Evolutionary conservation across 2,329 filamentous ascomycete species (phyloP).

Genomic region (Ophiocordyceps camponoti-leonardi): DNA sequence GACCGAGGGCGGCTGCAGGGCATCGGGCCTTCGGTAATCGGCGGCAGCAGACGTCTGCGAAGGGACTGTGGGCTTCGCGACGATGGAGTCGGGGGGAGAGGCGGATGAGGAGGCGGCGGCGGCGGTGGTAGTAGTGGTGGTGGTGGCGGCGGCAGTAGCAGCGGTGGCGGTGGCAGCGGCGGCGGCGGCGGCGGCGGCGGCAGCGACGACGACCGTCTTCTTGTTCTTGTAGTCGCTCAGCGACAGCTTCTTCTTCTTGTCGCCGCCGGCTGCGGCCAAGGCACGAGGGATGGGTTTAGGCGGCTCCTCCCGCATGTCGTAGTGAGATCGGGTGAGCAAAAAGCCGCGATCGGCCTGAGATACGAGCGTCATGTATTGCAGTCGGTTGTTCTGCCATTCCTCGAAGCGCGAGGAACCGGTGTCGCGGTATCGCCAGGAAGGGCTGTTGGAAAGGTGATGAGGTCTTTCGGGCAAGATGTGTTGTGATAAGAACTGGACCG

Average conservation of each 20-base stretch:
- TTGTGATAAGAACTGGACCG: slow-evolving; percentile 34
- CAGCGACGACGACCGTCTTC: slow-evolving; percentile 17
- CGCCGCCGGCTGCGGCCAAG: slow-evolving; percentile 21
- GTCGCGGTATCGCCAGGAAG: slow-evolving; percentile 27
- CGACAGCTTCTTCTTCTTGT: slow-evolving; percentile 39
- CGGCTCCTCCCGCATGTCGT: slow-evolving; percentile 37
- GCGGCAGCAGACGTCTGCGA: neutral
- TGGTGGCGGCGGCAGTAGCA: no score
- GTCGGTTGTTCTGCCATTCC: slow-evolving; percentile 29
- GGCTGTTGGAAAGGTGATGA: slow-evolving; percentile 33
- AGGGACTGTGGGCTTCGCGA: slow-evolving; percentile 4
- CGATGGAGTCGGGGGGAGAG: slow-evolving; percentile 18
- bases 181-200: slow-evolving; percentile 19
- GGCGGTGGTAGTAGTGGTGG: no score
- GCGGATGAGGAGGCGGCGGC: slow-evolving; percentile 14
- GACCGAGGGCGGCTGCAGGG: slow-evolving; percentile 5
- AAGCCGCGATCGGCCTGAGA: slow-evolving; percentile 41
- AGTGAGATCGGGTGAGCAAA: slow-evolving; percentile 37
- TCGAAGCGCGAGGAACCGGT: slow-evolving; percentile 21
- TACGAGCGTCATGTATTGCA: slow-evolving; percentile 40
- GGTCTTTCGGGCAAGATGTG: slow-evolving; percentile 32
- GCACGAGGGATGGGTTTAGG: slow-evolving; percentile 19
- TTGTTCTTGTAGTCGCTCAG: slow-evolving; percentile 43
- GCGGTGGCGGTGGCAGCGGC: no score
- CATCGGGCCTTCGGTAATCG: slow-evolving; percentile 9